Evolutionary conservation across 345 rosid species (phyloP).

Genomic region (Geranium rotundifolium): DNA sequence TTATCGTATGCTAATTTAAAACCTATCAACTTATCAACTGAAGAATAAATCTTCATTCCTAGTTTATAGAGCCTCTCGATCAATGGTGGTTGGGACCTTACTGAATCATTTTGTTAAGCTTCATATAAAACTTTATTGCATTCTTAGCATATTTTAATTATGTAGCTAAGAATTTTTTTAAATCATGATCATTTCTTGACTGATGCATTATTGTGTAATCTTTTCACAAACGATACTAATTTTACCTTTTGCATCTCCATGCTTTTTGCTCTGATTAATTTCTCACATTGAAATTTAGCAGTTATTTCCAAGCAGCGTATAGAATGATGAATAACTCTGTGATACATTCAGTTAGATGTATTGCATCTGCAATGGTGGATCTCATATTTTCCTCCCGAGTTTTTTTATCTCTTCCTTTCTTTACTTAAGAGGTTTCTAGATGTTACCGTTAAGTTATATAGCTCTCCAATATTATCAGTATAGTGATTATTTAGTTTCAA

Average conservation of each 20-base stretch:
- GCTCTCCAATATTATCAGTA: background rate
- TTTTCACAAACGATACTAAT: background rate
- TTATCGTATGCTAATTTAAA: no score
- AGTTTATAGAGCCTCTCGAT: background rate
- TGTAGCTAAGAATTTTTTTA: background rate
- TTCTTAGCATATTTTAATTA: background rate
- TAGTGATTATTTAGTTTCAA: background rate
- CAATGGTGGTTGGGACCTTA: background rate
- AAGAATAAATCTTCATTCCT: background rate
- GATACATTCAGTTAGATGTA: no score
- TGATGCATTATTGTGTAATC: background rate
- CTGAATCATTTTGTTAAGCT: background rate
- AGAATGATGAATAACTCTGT: no score
- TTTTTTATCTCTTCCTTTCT: no score
- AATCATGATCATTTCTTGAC: background rate
- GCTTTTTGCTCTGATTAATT: background rate
- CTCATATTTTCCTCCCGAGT: no score
- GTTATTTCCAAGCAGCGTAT: no score
- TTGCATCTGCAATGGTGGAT: no score
- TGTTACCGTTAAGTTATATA: background rate
- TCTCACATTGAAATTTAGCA: background rate
- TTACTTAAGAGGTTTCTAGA: background rate
- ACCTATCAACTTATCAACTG: no score
- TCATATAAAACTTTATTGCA: background rate
- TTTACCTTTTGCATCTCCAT: background rate